Evolutionary conservation across 176 grass and related monocot species (phyloP).

Genomic region (Raddia guianensis): DNA sequence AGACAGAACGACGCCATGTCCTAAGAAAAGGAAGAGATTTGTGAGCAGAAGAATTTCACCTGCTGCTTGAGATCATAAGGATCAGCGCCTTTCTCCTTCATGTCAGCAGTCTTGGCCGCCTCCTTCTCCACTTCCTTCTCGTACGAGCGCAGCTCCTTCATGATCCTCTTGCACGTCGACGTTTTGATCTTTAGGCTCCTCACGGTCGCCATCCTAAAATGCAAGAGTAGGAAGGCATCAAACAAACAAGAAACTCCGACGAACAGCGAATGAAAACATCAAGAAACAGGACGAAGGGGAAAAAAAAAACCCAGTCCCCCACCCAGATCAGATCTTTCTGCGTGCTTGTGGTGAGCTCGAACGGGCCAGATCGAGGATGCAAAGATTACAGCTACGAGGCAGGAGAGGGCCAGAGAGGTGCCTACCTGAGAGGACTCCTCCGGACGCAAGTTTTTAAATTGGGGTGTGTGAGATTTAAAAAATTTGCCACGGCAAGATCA

Average conservation of each 20-base stretch:
- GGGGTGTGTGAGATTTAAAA: too few relatives aligned
- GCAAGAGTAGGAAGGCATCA: neutral
- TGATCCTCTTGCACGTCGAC: conserved; percentile 83
- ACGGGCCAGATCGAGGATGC: neutral
- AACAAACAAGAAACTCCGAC: neutral
- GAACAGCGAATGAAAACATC: too few relatives aligned
- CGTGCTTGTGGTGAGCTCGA: neutral
- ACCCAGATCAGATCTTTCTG: neutral
- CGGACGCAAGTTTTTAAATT: too few relatives aligned
- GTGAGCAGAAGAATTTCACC: conserved; percentile 32
- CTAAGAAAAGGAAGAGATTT: neutral
- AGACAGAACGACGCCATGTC: neutral
- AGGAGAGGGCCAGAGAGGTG: neutral
- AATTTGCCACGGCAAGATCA: too few relatives aligned
- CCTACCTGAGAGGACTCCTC: neutral
- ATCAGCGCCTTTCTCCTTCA: conserved; percentile 92
- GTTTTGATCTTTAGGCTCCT: conserved; percentile 89
- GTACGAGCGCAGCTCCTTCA: conserved; percentile 81
- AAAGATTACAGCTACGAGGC: neutral
- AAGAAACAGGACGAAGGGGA: conserved; percentile 1
- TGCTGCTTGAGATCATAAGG: conserved; percentile 97
- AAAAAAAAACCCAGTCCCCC: too few relatives aligned
- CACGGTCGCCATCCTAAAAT: conserved; percentile 65
- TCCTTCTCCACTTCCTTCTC: conserved; percentile 86
- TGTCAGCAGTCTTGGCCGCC: conserved; percentile 76